Percentiles rank a stretch among this genome's conserved stretches.
These are phyloP conservation scores for Primulina tabacum DNA, from an alignment of 257 asterid genomes.

Conservation along the genomic window DNA sequence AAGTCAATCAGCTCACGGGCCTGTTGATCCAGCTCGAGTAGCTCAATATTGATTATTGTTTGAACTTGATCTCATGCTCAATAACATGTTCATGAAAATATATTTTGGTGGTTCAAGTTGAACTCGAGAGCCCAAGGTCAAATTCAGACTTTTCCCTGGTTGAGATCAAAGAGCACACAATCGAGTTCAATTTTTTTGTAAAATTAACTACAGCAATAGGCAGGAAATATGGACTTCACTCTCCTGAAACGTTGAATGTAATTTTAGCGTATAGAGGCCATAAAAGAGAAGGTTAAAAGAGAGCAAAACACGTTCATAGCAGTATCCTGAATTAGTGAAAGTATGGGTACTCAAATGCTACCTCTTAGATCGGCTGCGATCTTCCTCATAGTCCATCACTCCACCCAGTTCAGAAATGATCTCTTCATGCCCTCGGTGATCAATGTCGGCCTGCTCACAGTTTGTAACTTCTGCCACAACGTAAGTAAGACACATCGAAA, in stretches of 20 bases:
- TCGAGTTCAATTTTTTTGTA: neutral
- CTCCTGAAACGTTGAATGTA: neutral
- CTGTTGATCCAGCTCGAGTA: neutral
- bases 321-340: constrained; percentile 12
- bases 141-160: neutral
- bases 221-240: neutral
- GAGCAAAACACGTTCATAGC: constrained; percentile 2
- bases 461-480: constrained; percentile 93
- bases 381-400: constrained; percentile 96
- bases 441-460: constrained; percentile 88
- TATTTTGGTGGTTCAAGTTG: neutral
- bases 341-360: constrained; percentile 28
- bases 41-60: neutral
- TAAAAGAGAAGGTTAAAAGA: constrained; percentile 2
- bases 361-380: constrained; percentile 90
- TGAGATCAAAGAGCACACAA: neutral
- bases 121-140: neutral
- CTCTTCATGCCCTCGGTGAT: constrained; percentile 85
- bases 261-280: constrained; percentile 1
- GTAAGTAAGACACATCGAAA: constrained; percentile 90
- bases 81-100: neutral
- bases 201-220: neutral
- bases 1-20: neutral
- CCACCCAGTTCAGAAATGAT: constrained; percentile 86
- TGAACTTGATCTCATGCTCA: neutral